A percentile compares a stretch with the other conserved stretches of the same genome.
phyloP scores from a whole-genome alignment of 805 yeast genomes.

The Spathaspora hagerdaliae region DNA sequence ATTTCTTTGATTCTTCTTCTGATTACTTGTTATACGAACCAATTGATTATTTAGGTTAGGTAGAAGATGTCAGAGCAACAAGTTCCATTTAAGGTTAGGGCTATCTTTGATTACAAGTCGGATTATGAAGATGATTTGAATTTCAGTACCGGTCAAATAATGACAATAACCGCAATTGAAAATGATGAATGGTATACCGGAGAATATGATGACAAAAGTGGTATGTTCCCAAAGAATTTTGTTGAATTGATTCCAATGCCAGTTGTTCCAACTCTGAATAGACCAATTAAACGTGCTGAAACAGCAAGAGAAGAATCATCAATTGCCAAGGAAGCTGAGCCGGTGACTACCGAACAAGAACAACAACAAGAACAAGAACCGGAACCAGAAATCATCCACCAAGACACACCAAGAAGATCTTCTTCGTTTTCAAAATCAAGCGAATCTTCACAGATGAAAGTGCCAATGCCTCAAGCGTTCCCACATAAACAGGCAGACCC shows the following conservation, averaged over 20 bases:
- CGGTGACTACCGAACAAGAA: background rate
- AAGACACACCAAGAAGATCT: background rate
- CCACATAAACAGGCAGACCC: slow-evolving; percentile 39
- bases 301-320: slow-evolving; percentile 4
- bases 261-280: slow-evolving; percentile 8
- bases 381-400: background rate
- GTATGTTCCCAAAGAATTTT: slow-evolving; percentile 86
- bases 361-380: background rate
- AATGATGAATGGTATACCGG: slow-evolving; percentile 95
- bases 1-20: too few species aligned
- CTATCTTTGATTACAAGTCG: slow-evolving; percentile 59
- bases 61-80: slow-evolving; percentile 4
- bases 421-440: background rate
- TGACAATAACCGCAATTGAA: slow-evolving; percentile 73
- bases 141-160: slow-evolving; percentile 62
- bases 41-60: too few species aligned
- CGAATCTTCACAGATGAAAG: background rate
- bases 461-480: slow-evolving; percentile 14
- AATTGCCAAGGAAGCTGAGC: slow-evolving; percentile 1
- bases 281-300: slow-evolving; percentile 1
- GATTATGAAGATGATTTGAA: slow-evolving; percentile 78
- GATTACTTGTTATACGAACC: too few species aligned
- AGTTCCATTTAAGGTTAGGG: slow-evolving; percentile 62
- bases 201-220: slow-evolving; percentile 55
- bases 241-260: slow-evolving; percentile 43